Conservation (phyloP, 1,139 yeast genomes). For the Zhuliangozyma blackwelliae region DNA sequence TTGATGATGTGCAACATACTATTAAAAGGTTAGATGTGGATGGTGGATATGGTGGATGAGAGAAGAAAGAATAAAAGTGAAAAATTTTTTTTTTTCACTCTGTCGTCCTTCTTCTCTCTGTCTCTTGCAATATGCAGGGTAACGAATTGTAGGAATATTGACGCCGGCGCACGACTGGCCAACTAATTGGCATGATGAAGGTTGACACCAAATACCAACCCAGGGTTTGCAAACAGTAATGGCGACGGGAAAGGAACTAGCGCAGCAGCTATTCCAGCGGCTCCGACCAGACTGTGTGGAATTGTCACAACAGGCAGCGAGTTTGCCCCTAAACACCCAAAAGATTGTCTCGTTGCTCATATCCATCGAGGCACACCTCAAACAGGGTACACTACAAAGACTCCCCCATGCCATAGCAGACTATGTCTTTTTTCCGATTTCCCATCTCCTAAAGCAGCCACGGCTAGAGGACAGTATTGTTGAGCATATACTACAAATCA, state of each 20-base stretch:
- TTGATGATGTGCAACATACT: not conserved
- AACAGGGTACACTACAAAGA: not conserved
- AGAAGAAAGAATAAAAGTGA: not conserved
- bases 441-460: slow-evolving; percentile 29
- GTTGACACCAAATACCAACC: no score
- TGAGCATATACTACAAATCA: slow-evolving; percentile 21
- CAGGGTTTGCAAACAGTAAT: no score
- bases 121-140: not conserved
- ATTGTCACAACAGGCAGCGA: slow-evolving; percentile 20
- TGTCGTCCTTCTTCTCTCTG: not conserved
- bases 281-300: slow-evolving; percentile 35
- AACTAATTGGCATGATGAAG: no score
- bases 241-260: slow-evolving; percentile 13
- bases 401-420: slow-evolving; percentile 33
- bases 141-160: no score
- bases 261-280: slow-evolving; percentile 26
- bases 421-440: slow-evolving; percentile 39
- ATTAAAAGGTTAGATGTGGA: not conserved
- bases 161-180: no score
- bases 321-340: slow-evolving; percentile 11
- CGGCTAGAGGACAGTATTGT: slow-evolving; percentile 17
- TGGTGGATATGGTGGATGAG: not conserved
- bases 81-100: not conserved
- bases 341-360: slow-evolving; percentile 8
- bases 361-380: slow-evolving; percentile 12